Base-by-base conservation (phyloP, 176 grass and related monocot genomes). In the Typha latifolia region DNA sequence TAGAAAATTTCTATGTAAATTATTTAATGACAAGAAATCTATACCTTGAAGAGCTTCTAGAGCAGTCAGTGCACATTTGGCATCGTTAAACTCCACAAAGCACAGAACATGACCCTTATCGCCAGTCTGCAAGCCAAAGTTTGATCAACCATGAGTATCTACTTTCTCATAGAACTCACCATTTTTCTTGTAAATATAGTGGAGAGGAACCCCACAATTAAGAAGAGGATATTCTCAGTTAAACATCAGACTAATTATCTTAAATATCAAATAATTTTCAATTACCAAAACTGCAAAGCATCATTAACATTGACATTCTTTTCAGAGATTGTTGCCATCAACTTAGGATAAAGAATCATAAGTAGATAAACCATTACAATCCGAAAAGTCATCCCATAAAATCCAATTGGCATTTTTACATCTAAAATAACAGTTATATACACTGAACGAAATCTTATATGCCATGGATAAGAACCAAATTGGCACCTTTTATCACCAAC, bases 31-130 rank as follows among this genome's bases (percentile, higher is more conserved):
- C 14, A 3, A 43, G 32, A 53, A 77, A 74, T 34, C 71, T 51
- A 27, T 71, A 96, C 91, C 91, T 88, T 84, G 84, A 22, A 91
- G 80, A 49, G 72, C 70, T 47, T 75, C 5, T 66, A 91, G 70
- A 16, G 91, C 82, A 48, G 34, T 63, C 22, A 57, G 19, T 69
- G 91, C 84, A 62, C 12, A 77, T 49, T 88, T 81, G 66, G 73
- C 72, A 61, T 96, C 66, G 8, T 49, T 70, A 50, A 96, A 96
- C 80, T 96, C 87, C 79, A 96, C 91, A 79, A 90, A 96, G 64
- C 91, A 96, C 50, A 96, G 48, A 48, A 87, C 87, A 81, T 87
- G 76, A 34, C 79, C 87, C 72, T 85, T 96, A 37, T 96, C 91
- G 48, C 76, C 74, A 72, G 61, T 80, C 91, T 96, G 79, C 81